phyloP scores from a whole-genome alignment of 176 grass and related monocot species.

The Poa pratensis region DNA sequence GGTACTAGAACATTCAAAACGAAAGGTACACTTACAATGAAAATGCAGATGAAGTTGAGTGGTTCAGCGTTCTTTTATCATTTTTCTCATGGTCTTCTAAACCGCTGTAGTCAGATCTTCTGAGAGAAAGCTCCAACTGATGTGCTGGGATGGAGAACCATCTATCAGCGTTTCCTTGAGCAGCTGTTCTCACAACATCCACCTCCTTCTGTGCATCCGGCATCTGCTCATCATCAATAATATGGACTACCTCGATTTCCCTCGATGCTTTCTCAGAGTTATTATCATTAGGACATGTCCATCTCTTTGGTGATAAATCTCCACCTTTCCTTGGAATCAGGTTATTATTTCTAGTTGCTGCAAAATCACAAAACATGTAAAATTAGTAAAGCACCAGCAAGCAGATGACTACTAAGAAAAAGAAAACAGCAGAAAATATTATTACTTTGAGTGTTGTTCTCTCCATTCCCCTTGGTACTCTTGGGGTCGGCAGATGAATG shows the following conservation, averaged over 20 bases:
- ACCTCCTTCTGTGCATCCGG: conserved; percentile 4
- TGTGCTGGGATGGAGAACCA: conserved; percentile 44
- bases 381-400: conserved; percentile 30
- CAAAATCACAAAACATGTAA: conserved; percentile 38
- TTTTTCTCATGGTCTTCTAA: conserved; percentile 60
- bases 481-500: conserved; percentile 21
- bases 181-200: conserved; percentile 33
- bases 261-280: conserved; percentile 42
- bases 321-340: conserved; percentile 33
- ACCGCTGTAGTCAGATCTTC: conserved; percentile 68
- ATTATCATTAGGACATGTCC: conserved; percentile 32
- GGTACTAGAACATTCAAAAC: background rate
- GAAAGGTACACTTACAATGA: conserved; percentile 66
- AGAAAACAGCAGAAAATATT: background rate
- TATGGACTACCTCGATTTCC: conserved; percentile 50
- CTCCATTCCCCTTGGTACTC: conserved; percentile 12
- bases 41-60: conserved; percentile 93
- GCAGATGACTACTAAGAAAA: background rate
- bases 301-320: conserved; percentile 25
- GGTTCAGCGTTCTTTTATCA: conserved; percentile 74
- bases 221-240: conserved; percentile 48
- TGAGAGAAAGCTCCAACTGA: conserved; percentile 86
- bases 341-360: conserved; percentile 40
- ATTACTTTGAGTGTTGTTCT: conserved; percentile 39
- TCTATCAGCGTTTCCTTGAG: conserved; percentile 40